phyloP scores from a whole-genome alignment of 345 rosid species.

The Eucalyptus cloeziana region DNA sequence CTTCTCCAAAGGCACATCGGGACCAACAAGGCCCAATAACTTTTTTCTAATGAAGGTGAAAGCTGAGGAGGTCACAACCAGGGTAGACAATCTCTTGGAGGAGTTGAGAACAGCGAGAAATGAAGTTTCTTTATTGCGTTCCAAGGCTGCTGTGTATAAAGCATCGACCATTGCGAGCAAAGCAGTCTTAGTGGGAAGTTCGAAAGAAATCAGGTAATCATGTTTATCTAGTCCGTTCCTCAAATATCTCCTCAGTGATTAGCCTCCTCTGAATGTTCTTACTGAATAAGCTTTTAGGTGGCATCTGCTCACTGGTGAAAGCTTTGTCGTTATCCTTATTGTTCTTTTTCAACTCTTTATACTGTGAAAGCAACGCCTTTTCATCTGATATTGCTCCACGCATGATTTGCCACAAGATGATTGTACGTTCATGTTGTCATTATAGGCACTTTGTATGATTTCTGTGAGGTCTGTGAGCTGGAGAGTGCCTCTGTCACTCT shows the following conservation, averaged over 20 bases:
- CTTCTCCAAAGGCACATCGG: neutral
- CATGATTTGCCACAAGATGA: neutral
- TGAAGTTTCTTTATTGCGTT: conserved; percentile 65
- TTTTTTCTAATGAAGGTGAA: conserved; percentile 50
- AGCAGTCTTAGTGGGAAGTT: conserved; percentile 48
- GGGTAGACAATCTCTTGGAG: conserved; percentile 75
- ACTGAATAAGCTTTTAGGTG: neutral
- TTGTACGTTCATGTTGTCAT: neutral
- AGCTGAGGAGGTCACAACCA: conserved; percentile 72
- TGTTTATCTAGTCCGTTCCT: neutral
- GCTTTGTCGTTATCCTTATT: neutral
- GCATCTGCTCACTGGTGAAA: neutral
- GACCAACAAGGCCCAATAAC: neutral
- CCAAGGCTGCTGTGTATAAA: conserved; percentile 65
- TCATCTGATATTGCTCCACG: neutral
- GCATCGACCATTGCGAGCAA: conserved; percentile 61
- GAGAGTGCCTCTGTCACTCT: neutral
- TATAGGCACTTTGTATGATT: neutral
- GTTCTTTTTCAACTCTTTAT: neutral
- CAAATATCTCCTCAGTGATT: neutral
- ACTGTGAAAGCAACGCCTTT: neutral
- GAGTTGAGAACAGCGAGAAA: conserved; percentile 59
- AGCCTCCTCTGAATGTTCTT: neutral
- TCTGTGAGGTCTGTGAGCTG: neutral
- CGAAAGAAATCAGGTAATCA: conserved; percentile 43